These are phyloP conservation scores for Endoconidiophora laricicola DNA, from an alignment of 2,329 filamentous ascomycete species.

Conservation along the genomic window DNA sequence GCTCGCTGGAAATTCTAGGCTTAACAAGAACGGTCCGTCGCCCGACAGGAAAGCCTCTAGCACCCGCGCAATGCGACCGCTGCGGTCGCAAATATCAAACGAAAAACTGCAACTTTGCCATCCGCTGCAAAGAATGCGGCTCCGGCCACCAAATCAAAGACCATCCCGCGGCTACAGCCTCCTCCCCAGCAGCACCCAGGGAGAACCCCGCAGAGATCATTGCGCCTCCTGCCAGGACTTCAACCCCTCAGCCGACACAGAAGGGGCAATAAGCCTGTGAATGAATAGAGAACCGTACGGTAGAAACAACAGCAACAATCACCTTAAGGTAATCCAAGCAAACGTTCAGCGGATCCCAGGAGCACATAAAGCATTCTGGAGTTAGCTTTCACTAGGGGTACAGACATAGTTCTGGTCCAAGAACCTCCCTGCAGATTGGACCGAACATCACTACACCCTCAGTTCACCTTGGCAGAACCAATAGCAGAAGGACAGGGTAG, in stretches of 20 bases:
- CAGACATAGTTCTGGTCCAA: slow-evolving; percentile 2
- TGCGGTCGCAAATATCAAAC: neutral
- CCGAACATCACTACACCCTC: neutral
- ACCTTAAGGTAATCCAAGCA: no score
- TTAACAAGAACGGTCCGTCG: neutral
- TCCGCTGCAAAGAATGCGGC: neutral
- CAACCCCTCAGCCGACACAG: neutral
- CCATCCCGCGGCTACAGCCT: no score
- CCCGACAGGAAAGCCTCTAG: neutral
- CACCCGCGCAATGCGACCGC: neutral
- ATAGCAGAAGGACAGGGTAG: neutral
- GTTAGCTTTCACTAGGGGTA: neutral
- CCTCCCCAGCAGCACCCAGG: no score
- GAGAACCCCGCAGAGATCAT: neutral
- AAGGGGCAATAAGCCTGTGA: neutral
- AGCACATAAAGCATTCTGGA: neutral
- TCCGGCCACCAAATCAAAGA: neutral
- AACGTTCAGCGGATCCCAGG: neutral
- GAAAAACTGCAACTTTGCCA: neutral
- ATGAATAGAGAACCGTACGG: neutral
- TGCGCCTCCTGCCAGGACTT: neutral
- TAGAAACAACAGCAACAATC: neutral
- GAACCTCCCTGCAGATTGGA: neutral
- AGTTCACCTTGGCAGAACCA: neutral
- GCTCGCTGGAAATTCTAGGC: neutral